Percentiles rank a stretch among this genome's conserved stretches.
Evolutionary conservation across 2,329 filamentous ascomycete species (phyloP).

Genomic region (Scedosporium aurantiacum): DNA sequence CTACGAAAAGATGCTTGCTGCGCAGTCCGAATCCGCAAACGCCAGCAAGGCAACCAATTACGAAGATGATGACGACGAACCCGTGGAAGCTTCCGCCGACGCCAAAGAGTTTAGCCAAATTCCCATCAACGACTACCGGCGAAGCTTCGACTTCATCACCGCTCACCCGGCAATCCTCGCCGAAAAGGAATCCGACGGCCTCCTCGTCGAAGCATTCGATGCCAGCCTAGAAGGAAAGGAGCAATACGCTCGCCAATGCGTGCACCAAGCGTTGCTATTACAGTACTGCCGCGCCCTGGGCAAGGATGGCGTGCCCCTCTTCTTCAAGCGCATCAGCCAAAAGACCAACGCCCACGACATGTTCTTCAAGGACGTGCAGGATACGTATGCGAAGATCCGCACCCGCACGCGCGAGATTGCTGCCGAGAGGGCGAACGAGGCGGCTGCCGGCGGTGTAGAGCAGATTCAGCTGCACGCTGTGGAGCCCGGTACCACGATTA

Average conservation of each 20-base stretch:
- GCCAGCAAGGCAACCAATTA: slow-evolving; percentile 12
- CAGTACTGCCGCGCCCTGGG: slow-evolving; percentile 92
- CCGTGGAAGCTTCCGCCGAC: slow-evolving; percentile 63
- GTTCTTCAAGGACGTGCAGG: slow-evolving; percentile 86
- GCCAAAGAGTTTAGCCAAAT: slow-evolving; percentile 78
- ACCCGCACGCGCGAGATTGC: slow-evolving; percentile 63
- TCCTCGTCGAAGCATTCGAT: slow-evolving; percentile 87
- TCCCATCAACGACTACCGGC: slow-evolving; percentile 59
- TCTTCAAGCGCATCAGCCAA: slow-evolving; percentile 93
- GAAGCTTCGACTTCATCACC: slow-evolving; percentile 67
- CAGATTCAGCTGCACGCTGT: slow-evolving; percentile 97
- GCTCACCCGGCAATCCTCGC: slow-evolving; percentile 65
- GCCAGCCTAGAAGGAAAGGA: slow-evolving; percentile 66
- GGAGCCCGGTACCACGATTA: slow-evolving; percentile 83
- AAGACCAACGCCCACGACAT: slow-evolving; percentile 77
- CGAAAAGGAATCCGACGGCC: slow-evolving; percentile 80
- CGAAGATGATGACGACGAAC: slow-evolving; percentile 54
- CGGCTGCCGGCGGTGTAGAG: slow-evolving; percentile 61
- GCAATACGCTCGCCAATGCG: slow-evolving; percentile 71
- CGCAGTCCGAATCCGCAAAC: slow-evolving; percentile 13
- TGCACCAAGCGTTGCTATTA: slow-evolving; percentile 83
- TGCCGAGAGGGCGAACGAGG: slow-evolving; percentile 39
- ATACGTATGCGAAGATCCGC: slow-evolving; percentile 75
- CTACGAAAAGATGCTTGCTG: neutral
- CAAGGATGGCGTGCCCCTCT: slow-evolving; percentile 75